Base-by-base conservation (phyloP, 192 early-diverging fungal species). In the Coemansia sp. region DNA sequence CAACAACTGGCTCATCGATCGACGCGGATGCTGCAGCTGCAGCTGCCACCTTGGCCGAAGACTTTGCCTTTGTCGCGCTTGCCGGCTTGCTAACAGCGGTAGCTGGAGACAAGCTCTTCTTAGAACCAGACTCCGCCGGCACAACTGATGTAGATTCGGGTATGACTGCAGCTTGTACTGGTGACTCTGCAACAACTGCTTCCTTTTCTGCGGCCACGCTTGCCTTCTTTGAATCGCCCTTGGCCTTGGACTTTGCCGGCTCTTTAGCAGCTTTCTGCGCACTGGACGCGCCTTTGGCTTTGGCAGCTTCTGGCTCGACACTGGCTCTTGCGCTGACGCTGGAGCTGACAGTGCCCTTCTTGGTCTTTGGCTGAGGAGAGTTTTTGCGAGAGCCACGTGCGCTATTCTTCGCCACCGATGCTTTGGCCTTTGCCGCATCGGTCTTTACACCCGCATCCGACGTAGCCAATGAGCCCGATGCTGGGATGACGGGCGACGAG, bases 361-460 rank as follows among this genome's bases (percentile, higher is more conserved):
- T 46, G 48, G 28, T 28, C 47, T 62, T 73, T 10, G 59, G 55
- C 64, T 72, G 69, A 1, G 70, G 70, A n/a, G 70, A 73, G 50
- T 67, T 73, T 30, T 67, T 73, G 54, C 70, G 70, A 23, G 70
- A 61, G 27, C 55, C 55, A 43, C 59, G 58, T n/a, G 59, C 26
- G 3, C 59, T 50, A 27, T 53, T 56, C 46, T 62, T 73, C 7
- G 70, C 59, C 3, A 58, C 63, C 32, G 70, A 60, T 5, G 58
- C 34, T 32, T 47, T 67, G 26, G 27, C 11, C 23, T 62, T 73
- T 4, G 59, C 3, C 2, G 52, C 18, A 6, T 19, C 24, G 40
- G 46, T 20, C 0, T n/a, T 50, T 20, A 11, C 25, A 9, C 6
- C 15, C 7, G 6, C 32, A 2, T 32, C 14, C 8, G 46, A 47